Evolutionary conservation across 805 yeast genomes (phyloP).

Genomic region (Barnettozyma botsteinii): DNA sequence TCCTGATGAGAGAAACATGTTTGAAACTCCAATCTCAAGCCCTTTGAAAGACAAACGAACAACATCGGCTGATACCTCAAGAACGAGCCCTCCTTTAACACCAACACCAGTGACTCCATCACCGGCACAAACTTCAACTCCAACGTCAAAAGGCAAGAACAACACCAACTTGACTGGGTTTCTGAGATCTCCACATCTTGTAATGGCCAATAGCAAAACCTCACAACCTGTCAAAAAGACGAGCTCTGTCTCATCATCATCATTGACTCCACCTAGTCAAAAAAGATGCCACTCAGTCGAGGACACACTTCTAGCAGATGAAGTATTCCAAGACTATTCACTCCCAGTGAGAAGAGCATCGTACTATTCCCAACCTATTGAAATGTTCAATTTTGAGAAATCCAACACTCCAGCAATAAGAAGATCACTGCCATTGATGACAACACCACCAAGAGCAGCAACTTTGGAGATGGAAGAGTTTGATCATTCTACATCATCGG

Average conservation of each 20-base stretch:
- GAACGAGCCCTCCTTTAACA: no score
- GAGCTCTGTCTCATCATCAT: no score
- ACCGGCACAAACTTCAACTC: not conserved
- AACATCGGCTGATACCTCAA: constrained; percentile 3
- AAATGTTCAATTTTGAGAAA: constrained; percentile 10
- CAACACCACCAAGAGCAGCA: not conserved
- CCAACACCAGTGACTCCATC: not conserved
- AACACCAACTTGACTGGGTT: no score
- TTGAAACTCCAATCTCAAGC: no score
- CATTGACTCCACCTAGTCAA: constrained; percentile 13
- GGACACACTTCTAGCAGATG: constrained; percentile 23
- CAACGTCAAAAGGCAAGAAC: no score
- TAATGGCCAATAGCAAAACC: no score
- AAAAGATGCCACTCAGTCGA: constrained; percentile 21
- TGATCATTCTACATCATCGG: no score
- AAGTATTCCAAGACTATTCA: constrained; percentile 18
- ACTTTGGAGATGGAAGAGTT: no score
- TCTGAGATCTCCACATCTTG: no score
- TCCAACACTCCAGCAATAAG: not conserved
- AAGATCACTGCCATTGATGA: not conserved
- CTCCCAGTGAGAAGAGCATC: constrained; percentile 7
- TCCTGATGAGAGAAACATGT: not conserved
- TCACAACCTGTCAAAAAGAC: no score
- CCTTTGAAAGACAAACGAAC: no score
- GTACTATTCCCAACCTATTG: constrained; percentile 5